A percentile compares a stretch with the other conserved stretches of the same genome.
Conservation (phyloP, 139 green algal species). For the Haematococcus sp. region DNA sequence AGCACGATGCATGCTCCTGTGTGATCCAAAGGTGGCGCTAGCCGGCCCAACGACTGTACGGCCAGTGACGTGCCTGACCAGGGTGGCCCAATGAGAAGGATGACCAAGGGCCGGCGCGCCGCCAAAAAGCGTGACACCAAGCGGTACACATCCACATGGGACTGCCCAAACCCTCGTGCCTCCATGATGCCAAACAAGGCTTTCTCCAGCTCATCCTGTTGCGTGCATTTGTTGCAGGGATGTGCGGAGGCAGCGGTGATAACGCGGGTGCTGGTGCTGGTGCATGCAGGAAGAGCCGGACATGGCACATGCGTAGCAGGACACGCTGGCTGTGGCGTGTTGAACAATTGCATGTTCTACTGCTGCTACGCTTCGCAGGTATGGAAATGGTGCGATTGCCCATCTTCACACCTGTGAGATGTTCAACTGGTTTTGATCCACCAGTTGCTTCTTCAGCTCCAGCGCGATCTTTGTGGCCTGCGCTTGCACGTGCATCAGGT, state of each 20-base stretch:
- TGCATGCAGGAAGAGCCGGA: neutral
- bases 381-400: too few relatives aligned
- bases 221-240: too few relatives aligned
- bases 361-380: too few relatives aligned
- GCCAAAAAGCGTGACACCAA: conserved; percentile 81
- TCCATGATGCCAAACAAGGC: conserved; percentile 79
- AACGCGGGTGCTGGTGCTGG: neutral
- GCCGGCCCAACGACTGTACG: too few relatives aligned
- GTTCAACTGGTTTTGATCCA: conserved; percentile 78
- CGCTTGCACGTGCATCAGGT: too few relatives aligned
- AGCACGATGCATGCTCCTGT: too few relatives aligned
- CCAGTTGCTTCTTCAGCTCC: conserved; percentile 91
- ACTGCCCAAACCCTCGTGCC: conserved; percentile 64
- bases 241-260: neutral
- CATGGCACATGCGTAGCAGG: too few relatives aligned
- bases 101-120: conserved; percentile 71
- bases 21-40: too few relatives aligned
- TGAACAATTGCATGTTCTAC: too few relatives aligned
- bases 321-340: too few relatives aligned
- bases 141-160: conserved; percentile 76
- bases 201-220: conserved; percentile 75
- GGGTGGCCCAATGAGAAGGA: conserved; percentile 78
- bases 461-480: conserved; percentile 90
- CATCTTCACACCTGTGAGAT: conserved; percentile 60
- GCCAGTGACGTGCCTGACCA: conserved; percentile 77